Percentiles rank a stretch among this genome's conserved stretches.
These are phyloP conservation scores for Verbascum thapsus DNA, from an alignment of 257 asterid species.

Conservation along the genomic window DNA sequence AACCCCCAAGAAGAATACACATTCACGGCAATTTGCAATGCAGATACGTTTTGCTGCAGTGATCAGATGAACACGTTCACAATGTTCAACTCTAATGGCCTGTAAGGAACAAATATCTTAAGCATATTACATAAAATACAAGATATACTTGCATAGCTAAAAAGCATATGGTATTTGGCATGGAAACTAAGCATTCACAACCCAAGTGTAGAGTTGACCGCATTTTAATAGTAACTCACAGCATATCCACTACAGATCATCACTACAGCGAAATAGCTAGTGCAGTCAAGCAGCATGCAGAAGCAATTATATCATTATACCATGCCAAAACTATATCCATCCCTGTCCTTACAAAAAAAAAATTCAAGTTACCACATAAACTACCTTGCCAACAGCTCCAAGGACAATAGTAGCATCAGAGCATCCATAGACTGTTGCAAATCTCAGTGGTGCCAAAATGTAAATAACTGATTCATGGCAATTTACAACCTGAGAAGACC, in stretches of 20 bases:
- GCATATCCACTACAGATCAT: conserved; percentile 16
- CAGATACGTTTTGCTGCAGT: conserved; percentile 89
- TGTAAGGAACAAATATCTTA: conserved; percentile 35
- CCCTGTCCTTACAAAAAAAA: conserved; percentile 6
- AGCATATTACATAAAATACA: conserved; percentile 1
- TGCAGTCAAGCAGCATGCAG: background rate
- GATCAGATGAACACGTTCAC: conserved; percentile 95
- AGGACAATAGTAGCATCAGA: conserved; percentile 95
- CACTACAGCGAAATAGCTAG: conserved; percentile 9
- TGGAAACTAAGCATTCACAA: too few relatives aligned
- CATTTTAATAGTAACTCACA: too few relatives aligned
- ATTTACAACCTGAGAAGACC: conserved; percentile 69
- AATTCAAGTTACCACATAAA: conserved; percentile 20
- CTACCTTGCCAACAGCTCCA: conserved; percentile 99
- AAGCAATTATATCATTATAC: conserved; percentile 1
- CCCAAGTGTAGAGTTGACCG: too few relatives aligned
- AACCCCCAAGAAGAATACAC: conserved; percentile 88
- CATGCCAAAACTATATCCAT: conserved; percentile 20
- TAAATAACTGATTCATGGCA: conserved; percentile 96
- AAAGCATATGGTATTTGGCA: conserved; percentile 13
- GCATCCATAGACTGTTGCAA: conserved; percentile 92
- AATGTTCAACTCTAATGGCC: conserved; percentile 96
- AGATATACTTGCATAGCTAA: conserved; percentile 18
- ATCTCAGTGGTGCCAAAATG: conserved; percentile 83
- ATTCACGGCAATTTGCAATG: conserved; percentile 95